Evolutionary conservation across 768 basidiomycete species (phyloP), one percentile per base, ranked within the genome.

Genomic region (Psilocybe tampanensis): DNA sequence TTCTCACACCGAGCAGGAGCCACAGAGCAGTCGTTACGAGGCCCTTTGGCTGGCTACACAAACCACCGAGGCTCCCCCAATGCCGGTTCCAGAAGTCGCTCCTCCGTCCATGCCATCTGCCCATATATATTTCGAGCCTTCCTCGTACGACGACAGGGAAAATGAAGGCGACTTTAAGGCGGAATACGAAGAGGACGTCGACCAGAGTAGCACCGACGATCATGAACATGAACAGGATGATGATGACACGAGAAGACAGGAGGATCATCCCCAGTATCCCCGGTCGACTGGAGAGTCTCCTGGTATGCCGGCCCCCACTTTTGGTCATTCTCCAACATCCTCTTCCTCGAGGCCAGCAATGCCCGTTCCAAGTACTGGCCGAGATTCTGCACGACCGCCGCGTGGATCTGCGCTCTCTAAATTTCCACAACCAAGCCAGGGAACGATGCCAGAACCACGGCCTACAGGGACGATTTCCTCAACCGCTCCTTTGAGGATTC

Each of bases 1-100:
- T 29, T 29, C 29, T 29, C 29, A 29, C 29, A 29, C 29, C 29
- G 43, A 44, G 4, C 22, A 17, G 19, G 52, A 53, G 12, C 18
- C 52, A 5, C 52, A 29, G 23, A 21, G 41, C 15, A 32, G 17
- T 9, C 32, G 32, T 44, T 64, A 64, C 26, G 59, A 60, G 44
- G 43, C 54, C 3, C 53, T 64, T 13, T 64, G 63, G 60, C 49
- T 56, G 15, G 63, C 60, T 36, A 39, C 63, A 2, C 60, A 62
- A 29, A 44, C 48, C 19, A 15, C 23, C 29, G 47, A 26, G 5
- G 45, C 58, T 5, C 60, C 63, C 11, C 39, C 58, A 3, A 61
- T 62, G 58, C 63, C 60, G 12, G 43, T 39, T 18, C 58, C 63
- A 3, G 57, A 55, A 11, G 8, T 47, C 9, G 26, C 49, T 19